Percentiles rank a stretch among this genome's conserved stretches.
Evolutionary conservation across 495 filamentous ascomycete genomes (phyloP).

Genomic region (Neurospora sp.): DNA sequence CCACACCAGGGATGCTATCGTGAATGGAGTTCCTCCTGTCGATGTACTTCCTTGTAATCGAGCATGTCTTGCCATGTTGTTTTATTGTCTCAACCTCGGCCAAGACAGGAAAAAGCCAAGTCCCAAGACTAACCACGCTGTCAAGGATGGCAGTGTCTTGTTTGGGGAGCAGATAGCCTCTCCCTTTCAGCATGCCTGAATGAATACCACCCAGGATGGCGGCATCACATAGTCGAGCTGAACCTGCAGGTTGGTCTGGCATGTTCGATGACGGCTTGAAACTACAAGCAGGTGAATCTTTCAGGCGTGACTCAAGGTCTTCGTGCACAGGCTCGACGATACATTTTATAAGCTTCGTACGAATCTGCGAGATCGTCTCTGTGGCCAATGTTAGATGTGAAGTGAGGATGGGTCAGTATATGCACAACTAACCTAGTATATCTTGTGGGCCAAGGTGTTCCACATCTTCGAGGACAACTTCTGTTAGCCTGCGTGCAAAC

Average conservation of each 20-base stretch:
- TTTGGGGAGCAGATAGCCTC: background rate
- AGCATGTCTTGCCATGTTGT: background rate
- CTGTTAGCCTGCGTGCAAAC: too few relatives aligned
- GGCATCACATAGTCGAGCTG: background rate
- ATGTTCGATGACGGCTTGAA: background rate
- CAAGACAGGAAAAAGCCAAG: background rate
- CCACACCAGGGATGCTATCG: too few relatives aligned
- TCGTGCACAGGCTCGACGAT: background rate
- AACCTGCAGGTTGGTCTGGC: background rate
- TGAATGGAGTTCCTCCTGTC: too few relatives aligned
- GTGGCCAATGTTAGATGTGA: too few relatives aligned
- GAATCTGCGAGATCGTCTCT: too few relatives aligned
- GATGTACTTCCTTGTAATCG: background rate
- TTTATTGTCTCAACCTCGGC: background rate
- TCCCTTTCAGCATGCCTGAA: background rate
- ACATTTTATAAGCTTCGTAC: too few relatives aligned
- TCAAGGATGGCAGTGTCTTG: too few relatives aligned
- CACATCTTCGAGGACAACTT: background rate
- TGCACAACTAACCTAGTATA: background rate
- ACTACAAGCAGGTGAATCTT: background rate
- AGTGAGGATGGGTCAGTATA: too few relatives aligned
- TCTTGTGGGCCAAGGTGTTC: background rate
- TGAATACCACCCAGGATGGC: background rate
- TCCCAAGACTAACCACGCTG: too few relatives aligned
- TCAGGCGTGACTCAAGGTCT: background rate